Base-by-base conservation (phyloP, 768 basidiomycete species). In the Galerina marginata region DNA sequence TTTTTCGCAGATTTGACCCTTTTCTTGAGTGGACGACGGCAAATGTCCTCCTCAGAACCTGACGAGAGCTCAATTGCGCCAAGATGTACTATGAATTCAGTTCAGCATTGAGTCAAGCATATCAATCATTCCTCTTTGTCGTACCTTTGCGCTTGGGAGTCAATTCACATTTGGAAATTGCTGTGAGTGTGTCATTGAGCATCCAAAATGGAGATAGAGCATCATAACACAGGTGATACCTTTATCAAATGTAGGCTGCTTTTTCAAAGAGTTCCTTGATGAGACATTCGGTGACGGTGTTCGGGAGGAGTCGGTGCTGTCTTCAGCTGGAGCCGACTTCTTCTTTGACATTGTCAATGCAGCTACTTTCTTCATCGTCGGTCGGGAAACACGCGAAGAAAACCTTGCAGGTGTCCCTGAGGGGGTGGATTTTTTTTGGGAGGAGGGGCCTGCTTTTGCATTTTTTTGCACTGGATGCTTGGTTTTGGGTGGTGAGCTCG, bases 61-160 rank as follows among this genome's bases (percentile, higher is more conserved):
- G 62, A 63, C 12, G 58, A 56, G 20, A 63, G 42, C 47, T 63
- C 62, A 16, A 63, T 40, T 11, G 62, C 54, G 12, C 62, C 62
- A 33, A 63, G 44, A 29, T 62, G 45, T 16, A 40, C 42, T 6
- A 48, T 43, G 40, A 33, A 39, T 12, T 15, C 40, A 45, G n/a
- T 23, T 53, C 26, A 20, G 52, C n/a, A 39, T 56, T 5, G 37
- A 44, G 43, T 36, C 6, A 33, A 15, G 39, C 25, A 4, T 12
- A 16, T 38, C 20, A 20, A 51, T 37, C n/a, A 38, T n/a, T 25
- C 10, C 38, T 25, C 1, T 10, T n/a, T 20, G n/a, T 43, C 33
- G 14, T 49, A 37, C 26, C 16, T 20, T 50, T 51, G 40, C 9
- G 14, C 9, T 15, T 56, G 33, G 46, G 16, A 3, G 43, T 39